These are phyloP conservation scores for Dioszegia aurantiaca DNA, from an alignment of 768 basidiomycete species.

Conservation along the genomic window DNA sequence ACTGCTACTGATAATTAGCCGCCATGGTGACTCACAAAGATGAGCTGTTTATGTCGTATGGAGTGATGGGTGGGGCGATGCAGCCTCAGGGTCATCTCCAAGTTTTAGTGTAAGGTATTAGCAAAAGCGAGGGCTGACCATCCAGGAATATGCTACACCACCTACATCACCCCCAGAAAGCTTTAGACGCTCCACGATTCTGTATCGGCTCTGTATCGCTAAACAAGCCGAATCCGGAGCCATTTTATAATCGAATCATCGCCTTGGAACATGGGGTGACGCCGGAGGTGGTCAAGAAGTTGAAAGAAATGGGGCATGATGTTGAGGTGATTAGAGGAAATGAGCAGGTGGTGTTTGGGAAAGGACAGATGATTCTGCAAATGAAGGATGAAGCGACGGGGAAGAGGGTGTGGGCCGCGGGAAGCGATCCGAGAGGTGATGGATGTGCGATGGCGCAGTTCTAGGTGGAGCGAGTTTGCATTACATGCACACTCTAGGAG, in stretches of 20 bases:
- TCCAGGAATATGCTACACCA: conserved; percentile 29
- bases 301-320: conserved; percentile 23
- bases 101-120: conserved; percentile 23
- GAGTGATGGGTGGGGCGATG: conserved; percentile 36
- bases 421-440: conserved; percentile 34
- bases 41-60: conserved; percentile 31
- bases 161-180: conserved; percentile 28
- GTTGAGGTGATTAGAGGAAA: conserved; percentile 21
- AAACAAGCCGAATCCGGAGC: conserved; percentile 4
- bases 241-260: conserved; percentile 20
- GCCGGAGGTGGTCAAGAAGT: conserved; percentile 15
- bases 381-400: conserved; percentile 29
- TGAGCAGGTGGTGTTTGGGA: conserved; percentile 21
- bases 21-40: conserved; percentile 33
- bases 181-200: conserved; percentile 34
- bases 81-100: conserved; percentile 39
- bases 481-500: too few species aligned
- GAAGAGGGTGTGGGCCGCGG: conserved; percentile 31
- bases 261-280: conserved; percentile 34
- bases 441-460: conserved; percentile 25
- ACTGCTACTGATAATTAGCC: conserved; percentile 11
- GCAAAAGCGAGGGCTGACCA: neutral
- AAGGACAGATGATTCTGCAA: conserved; percentile 26
- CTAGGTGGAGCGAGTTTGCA: conserved; percentile 6
- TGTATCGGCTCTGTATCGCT: conserved; percentile 23